Percentiles rank a stretch among this genome's conserved stretches.
phyloP scores from a whole-genome alignment of 2,329 filamentous ascomycete genomes.

The Teratosphaeria destructans region DNA sequence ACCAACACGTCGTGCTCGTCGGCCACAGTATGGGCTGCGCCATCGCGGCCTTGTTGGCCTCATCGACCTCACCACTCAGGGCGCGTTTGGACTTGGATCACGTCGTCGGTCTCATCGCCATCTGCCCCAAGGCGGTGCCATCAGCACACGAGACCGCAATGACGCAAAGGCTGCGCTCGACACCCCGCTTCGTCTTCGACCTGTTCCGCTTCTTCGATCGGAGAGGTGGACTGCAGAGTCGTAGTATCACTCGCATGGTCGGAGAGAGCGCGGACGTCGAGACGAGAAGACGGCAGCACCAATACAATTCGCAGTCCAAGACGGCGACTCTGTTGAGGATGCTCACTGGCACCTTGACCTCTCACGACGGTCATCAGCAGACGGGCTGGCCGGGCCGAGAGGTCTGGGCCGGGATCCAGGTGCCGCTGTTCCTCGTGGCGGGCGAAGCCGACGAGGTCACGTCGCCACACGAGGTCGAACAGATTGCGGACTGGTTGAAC shows the following conservation, averaged over 20 bases:
- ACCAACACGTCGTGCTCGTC: conserved; percentile 67
- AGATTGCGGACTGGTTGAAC: conserved; percentile 44
- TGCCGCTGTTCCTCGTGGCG: conserved; percentile 69
- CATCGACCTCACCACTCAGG: conserved; percentile 43
- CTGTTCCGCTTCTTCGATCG: conserved; percentile 69
- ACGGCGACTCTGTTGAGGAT: conserved; percentile 77
- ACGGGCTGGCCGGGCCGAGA: conserved; percentile 45
- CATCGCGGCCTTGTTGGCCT: conserved; percentile 62
- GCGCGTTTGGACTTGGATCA: conserved; percentile 44
- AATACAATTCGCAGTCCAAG: conserved; percentile 72
- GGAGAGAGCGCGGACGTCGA: conserved; percentile 56
- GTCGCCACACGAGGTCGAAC: conserved; percentile 57
- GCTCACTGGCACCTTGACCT: conserved; percentile 55
- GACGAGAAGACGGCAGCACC: conserved; percentile 56
- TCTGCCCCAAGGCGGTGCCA: conserved; percentile 66
- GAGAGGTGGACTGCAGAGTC: conserved; percentile 64
- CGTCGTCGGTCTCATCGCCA: conserved; percentile 65
- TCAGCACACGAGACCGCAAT: conserved; percentile 27
- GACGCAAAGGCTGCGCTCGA: conserved; percentile 50
- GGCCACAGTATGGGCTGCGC: conserved; percentile 88
- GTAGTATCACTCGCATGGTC: conserved; percentile 69
- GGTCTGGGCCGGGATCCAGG: conserved; percentile 60
- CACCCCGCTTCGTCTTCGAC: conserved; percentile 66
- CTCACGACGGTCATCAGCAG: not conserved
- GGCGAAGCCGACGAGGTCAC: conserved; percentile 70